Conservation (phyloP, 345 rosid species). For the Brassica napus region Da-Ae NC_063434.1:8233501-8234000, state of each 20-base stretch:
- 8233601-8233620: neutral
- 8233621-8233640: neutral
- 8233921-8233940: slow-evolving; percentile 29
- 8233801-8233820: slow-evolving; percentile 9
- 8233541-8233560: slow-evolving; percentile 16
- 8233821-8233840: slow-evolving; percentile 12
- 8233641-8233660: slow-evolving; percentile 60
- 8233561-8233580: neutral
- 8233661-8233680: slow-evolving; percentile 87
- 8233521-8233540: neutral
- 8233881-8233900: slow-evolving; percentile 27
- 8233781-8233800: no score
- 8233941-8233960: slow-evolving; percentile 35
- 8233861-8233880: slow-evolving; percentile 56
- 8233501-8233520: slow-evolving; percentile 13
- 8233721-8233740: slow-evolving; percentile 80
- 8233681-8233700: slow-evolving; percentile 88
- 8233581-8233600: neutral
- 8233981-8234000: slow-evolving; percentile 46
- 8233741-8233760: slow-evolving; percentile 66
- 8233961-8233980: slow-evolving; percentile 44
- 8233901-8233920: slow-evolving; percentile 55
- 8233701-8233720: slow-evolving; percentile 66
- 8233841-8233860: slow-evolving; percentile 33
- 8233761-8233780: neutral